These are phyloP conservation scores for Pistacia atlantica DNA, from an alignment of 345 rosid genomes.

Conservation along the genomic window DNA sequence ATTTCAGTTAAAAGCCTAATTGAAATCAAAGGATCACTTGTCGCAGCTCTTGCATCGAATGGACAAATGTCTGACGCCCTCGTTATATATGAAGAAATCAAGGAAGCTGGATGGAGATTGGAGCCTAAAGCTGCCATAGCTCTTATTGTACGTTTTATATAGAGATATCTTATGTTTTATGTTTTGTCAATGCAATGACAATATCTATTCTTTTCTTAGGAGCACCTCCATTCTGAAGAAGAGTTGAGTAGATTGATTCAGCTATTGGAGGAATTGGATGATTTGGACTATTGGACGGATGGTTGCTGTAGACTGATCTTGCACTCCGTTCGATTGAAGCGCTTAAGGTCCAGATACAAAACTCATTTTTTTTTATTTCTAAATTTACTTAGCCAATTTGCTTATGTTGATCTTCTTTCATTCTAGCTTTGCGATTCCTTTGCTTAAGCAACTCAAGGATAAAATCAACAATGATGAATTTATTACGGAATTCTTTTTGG, in stretches of 20 bases:
- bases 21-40: slow-evolving; percentile 68
- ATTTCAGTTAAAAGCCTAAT: slow-evolving; percentile 42
- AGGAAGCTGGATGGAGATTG: slow-evolving; percentile 43
- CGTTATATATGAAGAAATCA: slow-evolving; percentile 59
- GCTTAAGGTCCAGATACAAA: slow-evolving; percentile 47
- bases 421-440: slow-evolving; percentile 54
- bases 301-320: slow-evolving; percentile 66
- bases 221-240: slow-evolving; percentile 45
- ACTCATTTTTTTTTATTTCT: slow-evolving; percentile 6
- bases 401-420: slow-evolving; percentile 20
- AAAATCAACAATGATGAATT: slow-evolving; percentile 43
- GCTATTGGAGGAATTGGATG: slow-evolving; percentile 62
- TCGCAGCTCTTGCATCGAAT: slow-evolving; percentile 67
- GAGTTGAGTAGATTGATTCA: slow-evolving; percentile 48
- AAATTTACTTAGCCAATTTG: slow-evolving; percentile 17
- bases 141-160: slow-evolving; percentile 50
- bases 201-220: slow-evolving; percentile 39
- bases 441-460: slow-evolving; percentile 61
- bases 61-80: slow-evolving; percentile 73
- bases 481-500: slow-evolving; percentile 50
- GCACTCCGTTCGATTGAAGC: slow-evolving; percentile 52
- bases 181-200: not conserved
- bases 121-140: slow-evolving; percentile 66
- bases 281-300: slow-evolving; percentile 51
- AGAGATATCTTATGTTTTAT: not conserved